These are phyloP conservation scores for Elsinoe fawcettii DNA, from an alignment of 2,329 filamentous ascomycete genomes.

Conservation along the genomic window DNA sequence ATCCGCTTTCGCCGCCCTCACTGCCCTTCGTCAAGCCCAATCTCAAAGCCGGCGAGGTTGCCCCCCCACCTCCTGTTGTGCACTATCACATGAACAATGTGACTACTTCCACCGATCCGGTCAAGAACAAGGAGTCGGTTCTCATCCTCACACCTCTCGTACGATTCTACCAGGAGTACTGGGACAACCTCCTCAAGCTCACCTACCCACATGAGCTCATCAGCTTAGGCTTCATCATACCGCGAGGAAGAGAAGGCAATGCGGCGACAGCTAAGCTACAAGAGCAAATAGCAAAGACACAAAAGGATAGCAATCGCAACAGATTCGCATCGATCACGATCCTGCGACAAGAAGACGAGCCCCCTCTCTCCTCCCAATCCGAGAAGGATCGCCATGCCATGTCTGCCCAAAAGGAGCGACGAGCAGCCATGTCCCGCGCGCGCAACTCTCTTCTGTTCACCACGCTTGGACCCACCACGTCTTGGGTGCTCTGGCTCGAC, in stretches of 20 bases:
- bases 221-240: conserved; percentile 90
- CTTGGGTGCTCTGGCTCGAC: conserved; percentile 96
- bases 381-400: conserved; percentile 89
- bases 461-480: conserved; percentile 79
- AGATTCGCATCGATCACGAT: conserved; percentile 93
- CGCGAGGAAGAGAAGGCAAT: conserved; percentile 88
- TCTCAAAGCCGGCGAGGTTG: conserved; percentile 47
- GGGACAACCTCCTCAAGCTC: conserved; percentile 81
- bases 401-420: conserved; percentile 75
- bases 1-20: conserved; percentile 65
- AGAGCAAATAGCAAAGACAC: conserved; percentile 74
- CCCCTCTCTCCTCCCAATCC: conserved; percentile 68
- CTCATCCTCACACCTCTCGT: conserved; percentile 89
- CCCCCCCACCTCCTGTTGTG: conserved; percentile 71
- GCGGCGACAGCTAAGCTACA: conserved; percentile 75
- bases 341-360: conserved; percentile 87
- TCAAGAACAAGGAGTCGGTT: conserved; percentile 73
- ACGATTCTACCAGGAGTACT: conserved; percentile 89
- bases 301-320: conserved; percentile 69
- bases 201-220: conserved; percentile 90
- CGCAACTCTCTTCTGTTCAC: conserved; percentile 94
- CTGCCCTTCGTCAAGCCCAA: conserved; percentile 63
- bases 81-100: conserved; percentile 95
- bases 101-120: conserved; percentile 68
- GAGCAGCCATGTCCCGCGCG: conserved; percentile 85